phyloP scores from a whole-genome alignment of 2,329 filamentous ascomycete species.

The Aspergillus flavus region DNA sequence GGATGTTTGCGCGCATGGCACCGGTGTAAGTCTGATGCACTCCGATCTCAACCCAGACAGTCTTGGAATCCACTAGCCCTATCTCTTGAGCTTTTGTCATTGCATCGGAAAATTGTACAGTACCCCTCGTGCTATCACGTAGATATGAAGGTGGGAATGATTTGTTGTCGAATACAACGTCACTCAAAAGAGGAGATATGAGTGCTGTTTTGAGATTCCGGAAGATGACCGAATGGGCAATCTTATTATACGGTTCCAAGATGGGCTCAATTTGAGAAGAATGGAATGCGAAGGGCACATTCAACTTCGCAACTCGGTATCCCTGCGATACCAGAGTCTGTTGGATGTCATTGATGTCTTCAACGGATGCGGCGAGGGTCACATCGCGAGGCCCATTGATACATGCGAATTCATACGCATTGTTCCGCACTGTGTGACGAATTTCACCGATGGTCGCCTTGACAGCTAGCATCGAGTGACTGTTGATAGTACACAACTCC shows the following conservation, averaged over 20 bases:
- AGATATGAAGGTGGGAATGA: constrained; percentile 65
- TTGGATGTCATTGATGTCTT: constrained; percentile 60
- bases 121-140: constrained; percentile 64
- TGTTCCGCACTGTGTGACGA: constrained; percentile 40
- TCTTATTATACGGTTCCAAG: constrained; percentile 16
- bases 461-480: constrained; percentile 69
- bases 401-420: constrained; percentile 63
- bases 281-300: constrained; percentile 64
- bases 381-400: constrained; percentile 76
- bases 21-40: constrained; percentile 69
- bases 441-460: constrained; percentile 39
- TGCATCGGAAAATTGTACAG: constrained; percentile 69
- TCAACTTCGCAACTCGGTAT: constrained; percentile 64
- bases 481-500: constrained; percentile 65
- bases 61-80: constrained; percentile 59
- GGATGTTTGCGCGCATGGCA: constrained; percentile 68
- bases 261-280: constrained; percentile 25
- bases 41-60: constrained; percentile 72
- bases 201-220: constrained; percentile 62
- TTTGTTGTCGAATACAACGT: constrained; percentile 57
- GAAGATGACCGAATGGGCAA: constrained; percentile 49
- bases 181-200: constrained; percentile 68
- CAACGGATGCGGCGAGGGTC: constrained; percentile 65
- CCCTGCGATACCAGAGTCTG: constrained; percentile 55
- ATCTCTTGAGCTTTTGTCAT: constrained; percentile 60